Conservation (phyloP, 352 stramenopile genomes). For the Phytophthora pistaciae region DNA sequence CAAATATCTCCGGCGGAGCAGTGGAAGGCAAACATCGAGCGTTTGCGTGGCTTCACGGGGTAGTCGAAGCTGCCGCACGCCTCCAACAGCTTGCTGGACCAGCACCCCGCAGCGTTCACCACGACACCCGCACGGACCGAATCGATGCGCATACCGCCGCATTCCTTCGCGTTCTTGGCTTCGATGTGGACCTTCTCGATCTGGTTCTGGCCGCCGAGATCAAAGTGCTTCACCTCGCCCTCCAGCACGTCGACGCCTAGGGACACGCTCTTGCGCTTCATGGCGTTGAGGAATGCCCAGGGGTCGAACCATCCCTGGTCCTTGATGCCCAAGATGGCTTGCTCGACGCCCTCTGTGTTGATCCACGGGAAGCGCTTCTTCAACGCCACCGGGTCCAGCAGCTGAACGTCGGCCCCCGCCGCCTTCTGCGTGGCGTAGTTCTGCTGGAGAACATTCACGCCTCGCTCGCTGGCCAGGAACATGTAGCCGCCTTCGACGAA, state of each 20-base stretch:
- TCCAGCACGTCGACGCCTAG: constrained; percentile 80
- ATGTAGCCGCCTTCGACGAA: constrained; percentile 87
- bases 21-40: constrained; percentile 82
- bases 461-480: constrained; percentile 80
- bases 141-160: constrained; percentile 25
- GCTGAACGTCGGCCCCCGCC: constrained; percentile 55
- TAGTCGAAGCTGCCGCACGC: constrained; percentile 79
- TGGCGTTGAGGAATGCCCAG: constrained; percentile 79
- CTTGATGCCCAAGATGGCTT: constrained; percentile 70
- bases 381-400: constrained; percentile 64
- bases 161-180: constrained; percentile 30
- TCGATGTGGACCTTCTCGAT: constrained; percentile 76
- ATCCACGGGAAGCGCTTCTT: constrained; percentile 82
- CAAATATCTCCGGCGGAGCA: constrained; percentile 80
- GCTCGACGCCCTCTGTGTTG: constrained; percentile 64
- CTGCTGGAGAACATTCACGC: constrained; percentile 54
- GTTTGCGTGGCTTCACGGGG: constrained; percentile 80
- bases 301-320: constrained; percentile 89
- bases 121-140: constrained; percentile 64
- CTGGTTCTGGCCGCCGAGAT: constrained; percentile 56
- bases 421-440: constrained; percentile 65
- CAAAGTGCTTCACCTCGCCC: constrained; percentile 75
- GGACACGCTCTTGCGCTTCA: constrained; percentile 78
- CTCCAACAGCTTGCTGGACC: constrained; percentile 74
- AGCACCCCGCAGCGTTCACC: constrained; percentile 81